Evolutionary conservation across 228 moss, liverwort and hornwort species (phyloP).

Genomic region (Sphagnum magellanicum): DNA sequence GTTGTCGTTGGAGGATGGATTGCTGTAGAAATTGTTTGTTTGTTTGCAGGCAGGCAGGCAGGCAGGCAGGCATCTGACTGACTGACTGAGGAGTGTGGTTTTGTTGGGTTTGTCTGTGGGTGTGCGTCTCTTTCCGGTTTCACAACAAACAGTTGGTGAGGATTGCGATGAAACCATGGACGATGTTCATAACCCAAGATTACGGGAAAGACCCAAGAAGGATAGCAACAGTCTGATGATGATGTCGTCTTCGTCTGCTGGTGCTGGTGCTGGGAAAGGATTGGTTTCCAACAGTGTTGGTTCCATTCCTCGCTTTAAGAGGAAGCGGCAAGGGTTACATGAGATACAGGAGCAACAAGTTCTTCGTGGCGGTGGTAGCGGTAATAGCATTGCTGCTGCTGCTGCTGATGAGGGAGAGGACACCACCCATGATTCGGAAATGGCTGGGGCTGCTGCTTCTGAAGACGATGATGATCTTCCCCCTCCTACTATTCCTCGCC

Average conservation of each 20-base stretch:
- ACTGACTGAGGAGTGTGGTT: too few relatives aligned
- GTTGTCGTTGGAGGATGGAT: too few relatives aligned
- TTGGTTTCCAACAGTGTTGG: conserved; percentile 33
- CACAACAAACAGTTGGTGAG: conserved; percentile 46
- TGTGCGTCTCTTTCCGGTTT: too few relatives aligned
- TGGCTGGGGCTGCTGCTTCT: conserved; percentile 40
- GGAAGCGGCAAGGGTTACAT: conserved; percentile 81
- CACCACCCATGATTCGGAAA: conserved; percentile 77
- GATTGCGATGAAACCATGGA: conserved; percentile 83
- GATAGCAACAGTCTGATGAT: conserved; percentile 21
- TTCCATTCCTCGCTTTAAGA: conserved; percentile 62
- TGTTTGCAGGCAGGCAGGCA: too few relatives aligned
- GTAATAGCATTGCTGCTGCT: too few relatives aligned
- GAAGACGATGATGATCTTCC: conserved; percentile 92
- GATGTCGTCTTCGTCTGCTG: too few relatives aligned
- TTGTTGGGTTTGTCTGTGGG: too few relatives aligned
- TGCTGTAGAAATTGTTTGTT: too few relatives aligned
- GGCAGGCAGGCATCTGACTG: too few relatives aligned
- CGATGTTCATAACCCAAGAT: conserved; percentile 72
- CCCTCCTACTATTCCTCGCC: conserved; percentile 73
- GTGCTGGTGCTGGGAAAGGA: conserved; percentile 17
- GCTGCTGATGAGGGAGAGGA: conserved; percentile 59
- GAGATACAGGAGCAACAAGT: conserved; percentile 51
- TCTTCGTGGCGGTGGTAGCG: conserved; percentile 22
- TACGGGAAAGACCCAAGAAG: conserved; percentile 84